Evolutionary conservation across 2,329 filamentous ascomycete species (phyloP).

Genomic region (Parascedosporium putredinis): DNA sequence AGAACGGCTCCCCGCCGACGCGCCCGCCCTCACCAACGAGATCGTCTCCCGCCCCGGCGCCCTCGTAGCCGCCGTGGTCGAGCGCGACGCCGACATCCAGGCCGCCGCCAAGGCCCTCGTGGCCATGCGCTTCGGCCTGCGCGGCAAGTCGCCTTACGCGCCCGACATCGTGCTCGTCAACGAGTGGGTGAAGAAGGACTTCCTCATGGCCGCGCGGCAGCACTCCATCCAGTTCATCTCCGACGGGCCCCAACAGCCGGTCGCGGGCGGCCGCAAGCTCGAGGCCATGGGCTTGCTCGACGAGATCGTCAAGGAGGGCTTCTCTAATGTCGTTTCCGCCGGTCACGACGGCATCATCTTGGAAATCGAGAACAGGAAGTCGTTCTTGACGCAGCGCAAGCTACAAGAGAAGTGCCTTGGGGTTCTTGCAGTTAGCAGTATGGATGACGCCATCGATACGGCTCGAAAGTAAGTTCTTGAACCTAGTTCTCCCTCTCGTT

Average conservation of each 20-base stretch:
- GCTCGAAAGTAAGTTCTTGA: slow-evolving; percentile 20
- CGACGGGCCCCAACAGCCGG: not conserved
- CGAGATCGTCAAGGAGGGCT: slow-evolving; percentile 5
- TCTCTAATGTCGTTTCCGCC: slow-evolving; percentile 13
- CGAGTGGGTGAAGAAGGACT: slow-evolving; percentile 46
- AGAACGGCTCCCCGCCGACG: not conserved
- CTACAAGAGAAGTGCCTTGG: slow-evolving; percentile 29
- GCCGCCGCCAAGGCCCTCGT: slow-evolving; percentile 42
- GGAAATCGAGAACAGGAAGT: slow-evolving; percentile 14
- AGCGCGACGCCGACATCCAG: slow-evolving; percentile 45
- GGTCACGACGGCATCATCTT: slow-evolving; percentile 16
- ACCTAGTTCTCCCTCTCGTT: too few relatives aligned
- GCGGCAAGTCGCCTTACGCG: slow-evolving; percentile 47
- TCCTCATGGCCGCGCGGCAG: slow-evolving; percentile 35
- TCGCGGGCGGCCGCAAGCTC: not conserved
- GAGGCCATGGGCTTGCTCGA: not conserved
- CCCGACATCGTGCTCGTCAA: slow-evolving; percentile 56
- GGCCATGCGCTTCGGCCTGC: slow-evolving; percentile 41
- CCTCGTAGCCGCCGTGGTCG: slow-evolving; percentile 44
- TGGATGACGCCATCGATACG: slow-evolving; percentile 44
- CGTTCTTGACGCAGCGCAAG: slow-evolving; percentile 25
- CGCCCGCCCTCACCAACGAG: slow-evolving; percentile 5
- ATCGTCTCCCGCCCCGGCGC: slow-evolving; percentile 11
- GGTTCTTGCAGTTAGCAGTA: slow-evolving; percentile 34
- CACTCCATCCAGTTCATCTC: slow-evolving; percentile 14